These are phyloP conservation scores for Pogostemon cablin DNA, from an alignment of 257 asterid genomes.

Conservation along the genomic window DNA sequence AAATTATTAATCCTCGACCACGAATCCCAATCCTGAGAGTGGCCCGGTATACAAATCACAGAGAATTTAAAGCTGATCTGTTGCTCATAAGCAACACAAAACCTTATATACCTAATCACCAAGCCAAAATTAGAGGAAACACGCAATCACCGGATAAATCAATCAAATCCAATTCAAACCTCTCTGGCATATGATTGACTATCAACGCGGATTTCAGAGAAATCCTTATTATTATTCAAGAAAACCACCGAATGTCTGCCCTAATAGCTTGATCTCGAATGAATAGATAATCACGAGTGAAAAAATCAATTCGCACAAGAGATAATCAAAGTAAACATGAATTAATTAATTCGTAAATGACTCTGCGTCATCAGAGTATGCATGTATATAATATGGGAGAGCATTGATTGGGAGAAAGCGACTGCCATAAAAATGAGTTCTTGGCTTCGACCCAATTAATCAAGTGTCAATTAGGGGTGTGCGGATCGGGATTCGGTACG, in stretches of 20 bases:
- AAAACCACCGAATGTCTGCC: slow-evolving; percentile 38
- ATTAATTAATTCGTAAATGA: slow-evolving; percentile 7
- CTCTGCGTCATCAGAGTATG: slow-evolving; percentile 27
- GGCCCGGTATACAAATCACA: slow-evolving; percentile 24
- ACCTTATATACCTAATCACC: slow-evolving; percentile 27
- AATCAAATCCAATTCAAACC: slow-evolving; percentile 35
- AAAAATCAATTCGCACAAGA: neutral
- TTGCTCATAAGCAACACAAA: slow-evolving; percentile 12
- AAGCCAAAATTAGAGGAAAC: slow-evolving; percentile 27
- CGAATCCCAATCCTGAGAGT: slow-evolving; percentile 30
- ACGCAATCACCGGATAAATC: slow-evolving; percentile 35
- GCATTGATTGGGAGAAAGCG: slow-evolving; percentile 34
- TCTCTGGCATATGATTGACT: slow-evolving; percentile 35
- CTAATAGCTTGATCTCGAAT: slow-evolving; percentile 32
- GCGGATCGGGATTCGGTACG: too few relatives aligned
- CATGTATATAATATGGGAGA: slow-evolving; percentile 16
- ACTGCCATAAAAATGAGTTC: slow-evolving; percentile 29
- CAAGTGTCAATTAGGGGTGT: neutral
- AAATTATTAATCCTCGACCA: slow-evolving; percentile 16
- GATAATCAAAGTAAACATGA: slow-evolving; percentile 26
- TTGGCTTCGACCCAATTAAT: slow-evolving; percentile 21
- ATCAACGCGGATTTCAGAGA: slow-evolving; percentile 34
- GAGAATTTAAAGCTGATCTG: slow-evolving; percentile 20
- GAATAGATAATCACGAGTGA: slow-evolving; percentile 11
- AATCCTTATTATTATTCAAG: slow-evolving; percentile 33